Conservation (phyloP, 768 basidiomycete species). For the Myochromella boudieri region DNA sequence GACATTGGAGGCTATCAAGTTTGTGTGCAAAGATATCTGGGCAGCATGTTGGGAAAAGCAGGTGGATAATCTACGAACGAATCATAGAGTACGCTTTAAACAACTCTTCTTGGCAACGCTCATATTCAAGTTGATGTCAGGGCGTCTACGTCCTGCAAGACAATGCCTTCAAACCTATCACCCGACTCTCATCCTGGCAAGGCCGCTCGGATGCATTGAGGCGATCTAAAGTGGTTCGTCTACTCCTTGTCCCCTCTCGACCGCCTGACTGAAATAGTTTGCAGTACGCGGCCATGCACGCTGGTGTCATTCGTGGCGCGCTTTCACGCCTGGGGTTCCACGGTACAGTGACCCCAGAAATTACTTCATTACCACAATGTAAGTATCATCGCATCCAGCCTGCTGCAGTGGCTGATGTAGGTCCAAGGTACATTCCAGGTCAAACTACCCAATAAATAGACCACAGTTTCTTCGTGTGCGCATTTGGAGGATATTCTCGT, state of each 20-base stretch:
- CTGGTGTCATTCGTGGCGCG: conserved; percentile 83
- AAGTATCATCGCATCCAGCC: conserved; percentile 9
- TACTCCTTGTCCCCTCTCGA: neutral
- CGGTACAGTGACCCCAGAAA: conserved; percentile 75
- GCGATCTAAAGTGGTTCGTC: conserved; percentile 67
- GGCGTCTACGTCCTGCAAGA: conserved; percentile 95
- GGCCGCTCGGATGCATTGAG: conserved; percentile 72
- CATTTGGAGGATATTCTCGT: too few relatives aligned
- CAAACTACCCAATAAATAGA: conserved; percentile 79
- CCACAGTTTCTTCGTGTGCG: too few relatives aligned
- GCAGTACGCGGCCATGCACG: conserved; percentile 80
- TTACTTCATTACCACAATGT: conserved; percentile 87
- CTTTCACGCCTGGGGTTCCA: conserved; percentile 76
- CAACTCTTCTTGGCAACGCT: neutral
- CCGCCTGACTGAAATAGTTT: neutral
- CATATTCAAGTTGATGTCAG: conserved; percentile 36
- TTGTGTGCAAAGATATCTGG: conserved; percentile 97
- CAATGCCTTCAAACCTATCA: conserved; percentile 83
- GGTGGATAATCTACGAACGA: conserved; percentile 93
- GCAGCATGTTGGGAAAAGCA: conserved; percentile 90
- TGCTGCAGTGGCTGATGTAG: conserved; percentile 2
- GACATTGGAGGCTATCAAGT: conserved; percentile 90
- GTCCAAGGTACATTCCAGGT: conserved; percentile 77
- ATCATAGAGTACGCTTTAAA: conserved; percentile 72
- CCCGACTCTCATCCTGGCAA: conserved; percentile 78